These are phyloP conservation scores for Komagataella mondaviorum DNA, from an alignment of 805 yeast species.

Conservation along the genomic window DNA sequence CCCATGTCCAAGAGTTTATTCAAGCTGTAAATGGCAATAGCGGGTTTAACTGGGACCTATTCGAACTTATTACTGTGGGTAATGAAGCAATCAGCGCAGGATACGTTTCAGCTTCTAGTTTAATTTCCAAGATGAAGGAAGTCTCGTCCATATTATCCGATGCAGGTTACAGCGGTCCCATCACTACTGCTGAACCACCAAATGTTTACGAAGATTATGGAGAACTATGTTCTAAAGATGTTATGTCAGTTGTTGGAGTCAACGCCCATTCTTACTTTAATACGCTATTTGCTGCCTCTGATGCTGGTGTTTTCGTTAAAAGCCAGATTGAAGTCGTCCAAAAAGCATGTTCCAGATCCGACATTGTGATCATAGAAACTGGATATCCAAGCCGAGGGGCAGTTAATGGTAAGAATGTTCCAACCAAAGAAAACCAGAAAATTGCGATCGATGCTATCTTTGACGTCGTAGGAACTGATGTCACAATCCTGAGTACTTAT, in stretches of 20 bases:
- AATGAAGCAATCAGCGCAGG: slow-evolving; percentile 73
- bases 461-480: slow-evolving; percentile 39
- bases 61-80: slow-evolving; percentile 71
- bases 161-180: slow-evolving; percentile 67
- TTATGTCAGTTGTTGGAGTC: slow-evolving; percentile 71
- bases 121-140: slow-evolving; percentile 46
- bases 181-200: slow-evolving; percentile 90
- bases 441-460: slow-evolving; percentile 56
- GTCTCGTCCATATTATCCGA: slow-evolving; percentile 43
- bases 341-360: slow-evolving; percentile 39
- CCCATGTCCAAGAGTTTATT: slow-evolving; percentile 39
- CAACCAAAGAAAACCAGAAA: slow-evolving; percentile 55
- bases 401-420: slow-evolving; percentile 62
- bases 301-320: slow-evolving; percentile 59
- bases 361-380: slow-evolving; percentile 65
- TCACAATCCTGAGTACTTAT: slow-evolving; percentile 66
- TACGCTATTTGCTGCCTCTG: slow-evolving; percentile 38
- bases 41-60: slow-evolving; percentile 54
- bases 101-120: slow-evolving; percentile 45
- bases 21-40: slow-evolving; percentile 19
- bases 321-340: slow-evolving; percentile 47
- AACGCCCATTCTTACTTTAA: slow-evolving; percentile 85
- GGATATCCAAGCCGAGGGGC: slow-evolving; percentile 77
- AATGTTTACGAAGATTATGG: slow-evolving; percentile 52
- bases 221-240: slow-evolving; percentile 52